A percentile compares a stretch with the other conserved stretches of the same genome.
phyloP scores from a whole-genome alignment of 306 rosid species.

The Quercus dentata region DNA sequence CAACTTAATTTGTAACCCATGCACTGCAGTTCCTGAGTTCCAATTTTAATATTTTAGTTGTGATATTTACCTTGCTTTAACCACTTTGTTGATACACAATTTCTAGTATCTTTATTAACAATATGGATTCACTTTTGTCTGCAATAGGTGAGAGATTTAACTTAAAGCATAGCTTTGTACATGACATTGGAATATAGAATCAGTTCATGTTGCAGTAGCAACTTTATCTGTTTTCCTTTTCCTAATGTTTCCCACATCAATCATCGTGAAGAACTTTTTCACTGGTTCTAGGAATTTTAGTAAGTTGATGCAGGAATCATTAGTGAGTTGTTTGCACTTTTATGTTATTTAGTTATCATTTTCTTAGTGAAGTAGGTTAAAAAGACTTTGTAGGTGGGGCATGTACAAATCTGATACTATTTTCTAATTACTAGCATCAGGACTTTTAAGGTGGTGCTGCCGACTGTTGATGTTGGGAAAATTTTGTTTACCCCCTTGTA shows the following conservation, averaged over 20 bases:
- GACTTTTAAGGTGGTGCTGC: not conserved
- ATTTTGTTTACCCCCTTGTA: not conserved
- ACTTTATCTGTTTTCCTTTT: not conserved
- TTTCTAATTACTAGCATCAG: not conserved
- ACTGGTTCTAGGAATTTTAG: not conserved
- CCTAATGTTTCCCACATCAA: not conserved
- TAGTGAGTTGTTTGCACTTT: not conserved
- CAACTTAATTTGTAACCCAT: not conserved
- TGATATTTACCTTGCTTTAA: not conserved
- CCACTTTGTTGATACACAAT: not conserved
- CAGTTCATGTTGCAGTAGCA: not conserved
- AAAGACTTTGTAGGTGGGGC: not conserved
- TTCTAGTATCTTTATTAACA: not conserved
- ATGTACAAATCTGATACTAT: not conserved
- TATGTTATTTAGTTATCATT: not conserved
- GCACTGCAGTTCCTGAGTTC: not conserved
- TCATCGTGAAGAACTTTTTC: not conserved
- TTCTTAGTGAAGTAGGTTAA: not conserved
- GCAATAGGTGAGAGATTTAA: not conserved
- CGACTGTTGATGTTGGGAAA: not conserved
- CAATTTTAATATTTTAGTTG: not conserved
- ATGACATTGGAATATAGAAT: not conserved
- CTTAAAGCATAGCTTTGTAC: not conserved
- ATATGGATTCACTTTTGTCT: not conserved
- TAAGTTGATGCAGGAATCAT: not conserved